These are phyloP conservation scores for Amaranthus cruentus DNA, from an alignment of 148 eudicot genomes.

Conservation along the genomic window DNA sequence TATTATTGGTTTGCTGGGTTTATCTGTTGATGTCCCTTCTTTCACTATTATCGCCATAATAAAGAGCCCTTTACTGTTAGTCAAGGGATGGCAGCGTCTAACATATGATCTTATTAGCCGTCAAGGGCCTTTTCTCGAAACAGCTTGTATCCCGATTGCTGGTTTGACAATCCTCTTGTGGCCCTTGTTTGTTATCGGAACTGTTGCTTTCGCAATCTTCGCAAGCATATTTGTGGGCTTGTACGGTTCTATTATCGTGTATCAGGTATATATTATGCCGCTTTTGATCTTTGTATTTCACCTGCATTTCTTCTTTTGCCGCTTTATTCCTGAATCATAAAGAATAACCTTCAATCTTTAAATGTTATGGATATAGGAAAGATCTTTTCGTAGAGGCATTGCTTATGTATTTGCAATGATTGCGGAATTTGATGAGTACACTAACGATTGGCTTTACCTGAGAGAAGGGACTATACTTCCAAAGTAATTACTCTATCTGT, in stretches of 20 bases:
- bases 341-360: not conserved
- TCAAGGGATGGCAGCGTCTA: constrained; percentile 85
- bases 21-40: constrained; percentile 73
- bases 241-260: constrained; percentile 68
- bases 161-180: constrained; percentile 82
- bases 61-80: constrained; percentile 82
- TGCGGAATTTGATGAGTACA: constrained; percentile 96
- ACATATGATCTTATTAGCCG: constrained; percentile 76
- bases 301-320: not conserved
- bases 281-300: not conserved
- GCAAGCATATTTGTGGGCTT: constrained; percentile 71
- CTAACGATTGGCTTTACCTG: constrained; percentile 90
- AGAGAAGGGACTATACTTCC: constrained; percentile 91
- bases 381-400: constrained; percentile 71
- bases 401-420: constrained; percentile 87
- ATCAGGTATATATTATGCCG: constrained; percentile 51
- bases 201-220: constrained; percentile 59
- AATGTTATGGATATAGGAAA: constrained; percentile 49
- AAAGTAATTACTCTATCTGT: constrained; percentile 49
- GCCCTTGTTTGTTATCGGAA: constrained; percentile 78
- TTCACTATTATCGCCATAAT: constrained; percentile 65
- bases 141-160: constrained; percentile 90
- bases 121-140: constrained; percentile 92
- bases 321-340: not conserved
- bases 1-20: constrained; percentile 66